These are phyloP conservation scores for Bipolaris zeicola DNA, from an alignment of 2,329 filamentous ascomycete genomes.

Conservation along the genomic window DNA sequence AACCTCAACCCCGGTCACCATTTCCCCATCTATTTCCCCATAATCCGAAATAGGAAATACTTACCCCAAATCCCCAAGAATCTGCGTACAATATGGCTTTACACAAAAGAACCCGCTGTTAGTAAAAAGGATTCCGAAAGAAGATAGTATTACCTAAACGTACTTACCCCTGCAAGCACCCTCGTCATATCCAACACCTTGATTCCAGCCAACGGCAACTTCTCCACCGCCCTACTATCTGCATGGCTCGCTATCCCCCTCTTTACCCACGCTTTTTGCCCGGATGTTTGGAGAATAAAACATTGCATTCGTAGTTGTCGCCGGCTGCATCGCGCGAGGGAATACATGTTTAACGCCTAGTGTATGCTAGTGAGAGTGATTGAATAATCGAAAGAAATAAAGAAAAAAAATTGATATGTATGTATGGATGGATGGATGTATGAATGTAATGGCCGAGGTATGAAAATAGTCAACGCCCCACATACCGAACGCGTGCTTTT, in stretches of 20 bases:
- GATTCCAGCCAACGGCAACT: constrained; percentile 78
- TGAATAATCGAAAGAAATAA: background rate
- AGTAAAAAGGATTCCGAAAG: too few species aligned
- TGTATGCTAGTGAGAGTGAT: background rate
- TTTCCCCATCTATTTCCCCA: too few species aligned
- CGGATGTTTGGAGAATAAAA: constrained; percentile 2
- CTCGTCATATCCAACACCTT: constrained; percentile 95
- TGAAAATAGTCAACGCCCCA: too few species aligned
- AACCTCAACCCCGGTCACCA: too few species aligned
- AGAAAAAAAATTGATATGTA: background rate
- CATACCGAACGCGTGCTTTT: too few species aligned
- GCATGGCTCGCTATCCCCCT: constrained; percentile 49
- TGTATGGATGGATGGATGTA: too few species aligned
- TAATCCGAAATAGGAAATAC: background rate
- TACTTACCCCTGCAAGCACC: constrained; percentile 68
- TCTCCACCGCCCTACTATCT: constrained; percentile 48
- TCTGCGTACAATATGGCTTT: constrained; percentile 96
- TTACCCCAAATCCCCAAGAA: constrained; percentile 92
- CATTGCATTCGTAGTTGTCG: background rate
- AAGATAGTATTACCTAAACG: too few species aligned
- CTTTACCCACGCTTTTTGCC: constrained; percentile 22
- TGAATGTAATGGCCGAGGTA: too few species aligned
- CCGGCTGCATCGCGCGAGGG: constrained; percentile 10
- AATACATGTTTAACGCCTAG: constrained; percentile 22
- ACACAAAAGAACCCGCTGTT: background rate